A percentile compares a stretch with the other conserved stretches of the same genome.
Evolutionary conservation across 2,329 filamentous ascomycete genomes (phyloP).

Genomic region (Dactylellina haptotyla): DNA sequence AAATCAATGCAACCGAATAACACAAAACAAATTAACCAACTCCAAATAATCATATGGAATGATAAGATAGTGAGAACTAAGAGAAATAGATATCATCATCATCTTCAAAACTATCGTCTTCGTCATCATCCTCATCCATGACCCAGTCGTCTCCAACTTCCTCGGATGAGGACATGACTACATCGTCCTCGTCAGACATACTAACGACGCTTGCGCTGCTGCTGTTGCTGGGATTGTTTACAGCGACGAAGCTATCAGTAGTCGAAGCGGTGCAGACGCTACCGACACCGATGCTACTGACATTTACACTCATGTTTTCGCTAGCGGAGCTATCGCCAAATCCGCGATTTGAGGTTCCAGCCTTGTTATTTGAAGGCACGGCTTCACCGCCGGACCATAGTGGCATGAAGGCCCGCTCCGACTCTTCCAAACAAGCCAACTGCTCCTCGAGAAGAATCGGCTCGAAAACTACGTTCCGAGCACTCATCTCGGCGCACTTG

Average conservation of each 20-base stretch:
- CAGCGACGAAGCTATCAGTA: slow-evolving; percentile 16
- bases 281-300: slow-evolving; percentile 38
- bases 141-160: slow-evolving; percentile 31
- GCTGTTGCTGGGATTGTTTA: slow-evolving; percentile 15
- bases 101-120: slow-evolving; percentile 35
- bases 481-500: slow-evolving; percentile 44
- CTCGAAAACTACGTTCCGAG: slow-evolving; percentile 48
- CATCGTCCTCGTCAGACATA: slow-evolving; percentile 17
- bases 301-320: slow-evolving; percentile 42
- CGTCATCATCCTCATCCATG: slow-evolving; percentile 34
- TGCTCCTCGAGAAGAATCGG: slow-evolving; percentile 43
- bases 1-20: too few relatives aligned
- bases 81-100: slow-evolving; percentile 43
- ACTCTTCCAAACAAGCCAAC: slow-evolving; percentile 45
- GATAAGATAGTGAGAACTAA: not conserved
- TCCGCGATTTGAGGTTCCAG: slow-evolving; percentile 15
- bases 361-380: slow-evolving; percentile 1
- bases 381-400: slow-evolving; percentile 49
- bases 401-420: slow-evolving; percentile 45
- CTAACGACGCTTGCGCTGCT: slow-evolving; percentile 39
- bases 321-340: slow-evolving; percentile 15
- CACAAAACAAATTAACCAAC: too few relatives aligned
- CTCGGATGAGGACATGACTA: slow-evolving; percentile 8
- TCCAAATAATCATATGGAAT: not conserved
- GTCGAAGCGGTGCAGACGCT: slow-evolving; percentile 38